phyloP scores from a whole-genome alignment of 139 green algal genomes.

The Nannochloris sp. region DNA sequence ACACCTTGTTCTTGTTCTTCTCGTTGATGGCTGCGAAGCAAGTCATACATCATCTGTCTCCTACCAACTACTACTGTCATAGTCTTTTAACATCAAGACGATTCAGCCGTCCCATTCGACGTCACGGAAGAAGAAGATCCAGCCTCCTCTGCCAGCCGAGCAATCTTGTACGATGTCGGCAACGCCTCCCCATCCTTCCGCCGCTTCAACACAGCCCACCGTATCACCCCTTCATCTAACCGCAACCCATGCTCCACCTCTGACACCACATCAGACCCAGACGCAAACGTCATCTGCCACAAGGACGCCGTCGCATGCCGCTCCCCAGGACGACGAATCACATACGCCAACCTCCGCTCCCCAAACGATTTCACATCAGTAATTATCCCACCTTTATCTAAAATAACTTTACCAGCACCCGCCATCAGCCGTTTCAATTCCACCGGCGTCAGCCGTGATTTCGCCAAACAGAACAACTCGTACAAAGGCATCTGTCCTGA shows the following conservation, averaged over 20 bases:
- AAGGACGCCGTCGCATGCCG: slow-evolving; percentile 44
- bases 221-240: slow-evolving; percentile 55
- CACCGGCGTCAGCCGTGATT: slow-evolving; percentile 26
- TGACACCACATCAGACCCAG: slow-evolving; percentile 21
- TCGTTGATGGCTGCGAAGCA: too few species aligned
- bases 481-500: slow-evolving; percentile 65
- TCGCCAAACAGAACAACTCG: slow-evolving; percentile 65
- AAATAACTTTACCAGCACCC: slow-evolving; percentile 35
- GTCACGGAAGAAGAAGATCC: neutral
- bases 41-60: too few species aligned
- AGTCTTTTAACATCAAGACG: neutral
- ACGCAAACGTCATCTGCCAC: slow-evolving; percentile 71
- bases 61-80: slow-evolving; percentile 5
- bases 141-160: slow-evolving; percentile 7
- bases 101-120: neutral
- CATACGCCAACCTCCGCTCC: slow-evolving; percentile 60
- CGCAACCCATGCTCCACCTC: slow-evolving; percentile 53
- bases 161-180: slow-evolving; percentile 27
- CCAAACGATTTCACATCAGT: slow-evolving; percentile 60
- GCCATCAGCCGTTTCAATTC: slow-evolving; percentile 41
- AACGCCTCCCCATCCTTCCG: slow-evolving; percentile 9
- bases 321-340: slow-evolving; percentile 42
- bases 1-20: too few species aligned
- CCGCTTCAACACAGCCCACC: slow-evolving; percentile 57
- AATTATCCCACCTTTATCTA: slow-evolving; percentile 53